phyloP scores from a whole-genome alignment of 495 filamentous ascomycete species.

The Monascus purpureus region DNA sequence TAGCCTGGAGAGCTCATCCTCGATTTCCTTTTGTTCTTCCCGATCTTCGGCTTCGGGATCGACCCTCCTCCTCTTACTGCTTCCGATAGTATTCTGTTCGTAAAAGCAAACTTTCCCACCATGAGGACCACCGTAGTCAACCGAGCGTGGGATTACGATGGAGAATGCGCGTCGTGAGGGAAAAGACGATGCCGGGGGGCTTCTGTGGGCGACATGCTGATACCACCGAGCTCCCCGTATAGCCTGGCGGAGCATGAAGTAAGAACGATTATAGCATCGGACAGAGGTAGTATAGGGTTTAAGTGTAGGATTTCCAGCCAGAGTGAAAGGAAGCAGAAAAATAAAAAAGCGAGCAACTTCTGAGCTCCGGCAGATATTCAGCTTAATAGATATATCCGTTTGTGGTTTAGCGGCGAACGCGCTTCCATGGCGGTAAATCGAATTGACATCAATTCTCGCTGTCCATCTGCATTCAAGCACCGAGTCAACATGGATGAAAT shows the following conservation, averaged over 20 bases:
- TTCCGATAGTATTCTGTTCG: conserved; percentile 22
- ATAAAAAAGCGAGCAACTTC: no score
- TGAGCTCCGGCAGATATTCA: conserved; percentile 5
- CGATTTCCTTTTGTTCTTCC: conserved; percentile 26
- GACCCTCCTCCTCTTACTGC: conserved; percentile 22
- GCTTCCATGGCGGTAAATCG: conserved; percentile 1
- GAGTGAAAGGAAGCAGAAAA: no score
- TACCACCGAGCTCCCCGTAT: conserved; percentile 33
- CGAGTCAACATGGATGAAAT: neutral
- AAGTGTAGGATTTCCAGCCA: no score
- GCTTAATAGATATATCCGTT: conserved; percentile 6
- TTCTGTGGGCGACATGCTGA: conserved; percentile 25
- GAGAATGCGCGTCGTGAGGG: conserved; percentile 19
- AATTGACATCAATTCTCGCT: neutral
- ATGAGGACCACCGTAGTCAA: conserved; percentile 26
- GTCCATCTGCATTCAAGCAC: conserved; percentile 6
- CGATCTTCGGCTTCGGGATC: conserved; percentile 40
- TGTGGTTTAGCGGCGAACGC: conserved; percentile 24
- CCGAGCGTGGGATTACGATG: conserved; percentile 18
- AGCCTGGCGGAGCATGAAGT: conserved; percentile 36
- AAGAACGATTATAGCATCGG: conserved; percentile 18
- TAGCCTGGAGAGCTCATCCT: conserved; percentile 33
- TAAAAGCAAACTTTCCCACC: conserved; percentile 32
- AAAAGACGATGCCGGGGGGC: conserved; percentile 11
- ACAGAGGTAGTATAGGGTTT: conserved; percentile 2